phyloP scores from a whole-genome alignment of 1,139 yeast genomes.

The Zygoascus meyerae region DNA sequence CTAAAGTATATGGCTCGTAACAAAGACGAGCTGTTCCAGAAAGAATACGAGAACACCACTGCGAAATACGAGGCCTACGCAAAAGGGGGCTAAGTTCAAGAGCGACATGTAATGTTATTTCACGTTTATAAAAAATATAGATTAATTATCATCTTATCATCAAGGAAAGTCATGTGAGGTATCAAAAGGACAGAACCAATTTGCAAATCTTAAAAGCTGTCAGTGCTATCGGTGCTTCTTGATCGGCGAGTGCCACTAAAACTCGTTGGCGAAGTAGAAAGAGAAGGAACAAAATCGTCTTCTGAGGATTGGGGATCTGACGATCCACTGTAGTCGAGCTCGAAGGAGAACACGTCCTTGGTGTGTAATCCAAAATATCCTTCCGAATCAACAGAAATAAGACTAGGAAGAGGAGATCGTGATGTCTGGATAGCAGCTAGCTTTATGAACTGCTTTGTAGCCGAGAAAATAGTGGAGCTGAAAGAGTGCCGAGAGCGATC shows the following conservation, averaged over 20 bases:
- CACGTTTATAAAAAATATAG: constrained; percentile 39
- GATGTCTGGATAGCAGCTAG: constrained; percentile 19
- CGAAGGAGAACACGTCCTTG: constrained; percentile 10
- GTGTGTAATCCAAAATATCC: constrained; percentile 30
- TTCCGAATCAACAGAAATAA: constrained; percentile 26
- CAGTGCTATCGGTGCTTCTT: background rate
- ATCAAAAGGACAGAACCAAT: background rate
- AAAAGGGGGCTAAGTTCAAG: constrained; percentile 24
- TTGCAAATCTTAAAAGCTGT: background rate
- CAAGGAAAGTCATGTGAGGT: background rate
- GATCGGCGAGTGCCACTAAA: background rate
- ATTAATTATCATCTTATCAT: constrained; percentile 3
- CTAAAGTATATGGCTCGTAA: constrained; percentile 45
- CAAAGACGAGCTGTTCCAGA: constrained; percentile 44
- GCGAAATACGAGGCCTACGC: constrained; percentile 55
- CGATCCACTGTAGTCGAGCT: background rate
- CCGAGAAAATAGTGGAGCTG: constrained; percentile 28
- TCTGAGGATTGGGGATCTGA: constrained; percentile 10
- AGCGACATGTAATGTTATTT: constrained; percentile 30
- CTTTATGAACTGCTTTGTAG: constrained; percentile 28
- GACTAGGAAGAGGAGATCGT: constrained; percentile 9
- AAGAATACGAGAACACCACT: constrained; percentile 48
- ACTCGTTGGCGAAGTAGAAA: background rate
- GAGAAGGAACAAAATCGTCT: constrained; percentile 4
- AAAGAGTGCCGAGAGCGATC: constrained; percentile 22